Evolutionary conservation across 768 basidiomycete species (phyloP), one percentile per base, ranked within the genome.

Genomic region (Naganishia kalamii): DNA sequence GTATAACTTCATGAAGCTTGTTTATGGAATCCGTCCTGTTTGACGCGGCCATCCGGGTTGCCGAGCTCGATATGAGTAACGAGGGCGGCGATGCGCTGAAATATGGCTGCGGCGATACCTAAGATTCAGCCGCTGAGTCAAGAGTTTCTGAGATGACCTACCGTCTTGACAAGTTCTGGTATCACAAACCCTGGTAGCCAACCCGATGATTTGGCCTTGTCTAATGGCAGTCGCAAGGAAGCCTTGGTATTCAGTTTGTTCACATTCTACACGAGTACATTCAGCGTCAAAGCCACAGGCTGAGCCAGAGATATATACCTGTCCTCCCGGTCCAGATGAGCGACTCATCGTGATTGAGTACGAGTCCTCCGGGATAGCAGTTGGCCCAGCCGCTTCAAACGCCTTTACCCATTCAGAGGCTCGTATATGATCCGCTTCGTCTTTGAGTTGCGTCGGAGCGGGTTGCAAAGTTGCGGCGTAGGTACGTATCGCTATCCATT

Each of bases 231-330:
- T 17, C 74, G 54, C 12, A 78, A 23, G 7, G 70, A 69, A 15
- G 75, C 75, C 63, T 78, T 78, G 17, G 77, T 75, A 63, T 71
- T 72, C n/a, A 75, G 74, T 63, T 74, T 78, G 51, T 78, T 78
- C 25, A 78, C 77, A 66, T 78, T 75, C 77, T 78, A 44, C 4
- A 43, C 21, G 30, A 57, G 30, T 27, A 13, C 35, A 52, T 44
- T 27, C 33, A 40, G 33, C 47, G 29, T 7, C n/a, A n/a, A 6
- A 13, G n/a, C 54, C 29, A 10, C 30, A 25, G 27, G n/a, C 12
- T 19, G 15, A 11, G 37, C 21, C 21, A 40, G 44, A 5, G 30
- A 27, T 37, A 69, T 74, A 33, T 48, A 77, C 76, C 69, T 77
- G 76, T 35, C 76, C 76, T 13, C 76, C 76, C 6, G 76, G 76